Percentiles rank a stretch among this genome's conserved stretches.
phyloP scores from a whole-genome alignment of 106 monocot species.

The Dactylorhiza incarnata region DNA sequence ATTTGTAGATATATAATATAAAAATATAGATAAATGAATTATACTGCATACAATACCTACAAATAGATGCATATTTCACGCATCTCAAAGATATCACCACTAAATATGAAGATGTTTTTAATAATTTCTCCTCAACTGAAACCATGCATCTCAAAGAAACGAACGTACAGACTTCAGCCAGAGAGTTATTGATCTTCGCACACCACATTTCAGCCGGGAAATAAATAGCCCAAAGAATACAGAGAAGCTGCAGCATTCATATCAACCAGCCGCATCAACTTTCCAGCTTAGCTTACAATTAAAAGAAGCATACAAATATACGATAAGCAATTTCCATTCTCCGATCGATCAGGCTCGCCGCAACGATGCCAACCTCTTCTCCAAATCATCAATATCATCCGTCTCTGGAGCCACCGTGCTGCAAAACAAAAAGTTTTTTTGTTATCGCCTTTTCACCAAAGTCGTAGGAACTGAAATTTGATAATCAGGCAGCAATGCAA shows the following conservation, averaged over 20 bases:
- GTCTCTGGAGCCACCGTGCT: conserved; percentile 34
- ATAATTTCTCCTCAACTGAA: no score
- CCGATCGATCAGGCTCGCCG: conserved; percentile 13
- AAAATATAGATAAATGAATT: no score
- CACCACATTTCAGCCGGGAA: not conserved
- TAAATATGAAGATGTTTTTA: no score
- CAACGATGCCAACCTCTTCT: conserved; percentile 88
- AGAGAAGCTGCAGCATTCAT: not conserved
- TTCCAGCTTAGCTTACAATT: not conserved
- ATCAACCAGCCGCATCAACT: not conserved
- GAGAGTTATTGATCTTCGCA: no score
- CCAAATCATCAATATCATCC: conserved; percentile 68
- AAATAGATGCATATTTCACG: no score
- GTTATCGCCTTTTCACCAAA: not conserved
- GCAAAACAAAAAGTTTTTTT: not conserved
- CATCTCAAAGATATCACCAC: no score
- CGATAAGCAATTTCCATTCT: not conserved
- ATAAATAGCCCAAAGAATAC: not conserved
- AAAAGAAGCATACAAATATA: not conserved
- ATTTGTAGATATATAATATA: no score
- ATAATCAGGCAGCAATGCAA: not conserved
- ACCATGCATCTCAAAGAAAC: no score
- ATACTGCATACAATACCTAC: no score
- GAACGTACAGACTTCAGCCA: no score
- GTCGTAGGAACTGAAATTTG: not conserved